Conservation (phyloP, 2,329 filamentous ascomycete species). For the Hymenoscyphus occultus region DNA sequence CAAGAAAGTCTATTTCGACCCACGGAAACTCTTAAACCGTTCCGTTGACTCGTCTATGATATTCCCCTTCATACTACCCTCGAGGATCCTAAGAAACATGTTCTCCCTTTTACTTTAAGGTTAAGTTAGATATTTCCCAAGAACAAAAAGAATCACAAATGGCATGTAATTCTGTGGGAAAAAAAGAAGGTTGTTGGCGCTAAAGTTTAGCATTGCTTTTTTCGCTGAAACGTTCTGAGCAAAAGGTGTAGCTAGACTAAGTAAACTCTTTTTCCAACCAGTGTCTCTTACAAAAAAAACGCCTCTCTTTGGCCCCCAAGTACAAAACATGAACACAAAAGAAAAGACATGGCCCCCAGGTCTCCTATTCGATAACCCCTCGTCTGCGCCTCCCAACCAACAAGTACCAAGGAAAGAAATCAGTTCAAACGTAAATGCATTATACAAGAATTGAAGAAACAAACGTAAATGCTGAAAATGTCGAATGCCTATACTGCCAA, state of each 20-base stretch:
- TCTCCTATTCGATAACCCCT: background rate
- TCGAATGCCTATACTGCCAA: background rate
- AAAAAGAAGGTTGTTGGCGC: background rate
- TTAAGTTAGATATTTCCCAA: too few species aligned
- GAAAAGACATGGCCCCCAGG: too few species aligned
- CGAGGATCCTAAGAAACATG: too few species aligned
- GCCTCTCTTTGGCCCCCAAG: background rate
- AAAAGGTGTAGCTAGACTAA: background rate
- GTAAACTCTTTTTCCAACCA: background rate
- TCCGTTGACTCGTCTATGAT: too few species aligned
- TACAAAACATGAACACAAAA: too few species aligned
- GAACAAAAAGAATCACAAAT: too few species aligned
- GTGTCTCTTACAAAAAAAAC: background rate
- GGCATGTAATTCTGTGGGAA: too few species aligned
- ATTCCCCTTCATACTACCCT: too few species aligned
- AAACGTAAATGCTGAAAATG: background rate
- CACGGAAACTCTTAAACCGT: too few species aligned
- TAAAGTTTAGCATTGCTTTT: background rate
- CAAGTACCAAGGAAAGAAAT: slow-evolving; percentile 1
- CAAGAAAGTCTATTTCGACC: too few species aligned
- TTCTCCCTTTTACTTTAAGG: too few species aligned
- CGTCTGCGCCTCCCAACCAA: background rate
- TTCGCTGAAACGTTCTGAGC: background rate
- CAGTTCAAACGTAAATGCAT: background rate
- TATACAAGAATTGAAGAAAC: background rate